Evolutionary conservation across 176 grass and related monocot genomes (phyloP).

Genomic region (Bolboschoenus planiculmis): DNA sequence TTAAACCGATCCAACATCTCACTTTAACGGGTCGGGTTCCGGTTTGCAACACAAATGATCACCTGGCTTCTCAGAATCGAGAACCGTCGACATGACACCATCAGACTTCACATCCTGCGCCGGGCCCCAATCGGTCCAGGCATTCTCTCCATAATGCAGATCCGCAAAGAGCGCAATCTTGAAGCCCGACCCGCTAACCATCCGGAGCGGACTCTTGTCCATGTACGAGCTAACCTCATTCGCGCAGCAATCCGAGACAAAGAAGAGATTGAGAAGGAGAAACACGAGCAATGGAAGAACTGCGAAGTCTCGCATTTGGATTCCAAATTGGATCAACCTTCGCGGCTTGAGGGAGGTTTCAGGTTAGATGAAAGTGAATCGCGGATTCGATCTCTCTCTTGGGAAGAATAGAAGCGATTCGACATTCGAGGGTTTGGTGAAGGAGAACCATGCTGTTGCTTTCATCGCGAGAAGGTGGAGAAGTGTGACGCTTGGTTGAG

Average conservation of each 20-base stretch:
- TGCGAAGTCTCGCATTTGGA: background rate
- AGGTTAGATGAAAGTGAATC: background rate
- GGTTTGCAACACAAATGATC: background rate
- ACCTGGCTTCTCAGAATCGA: slow-evolving; percentile 75
- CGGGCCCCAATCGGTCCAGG: slow-evolving; percentile 83
- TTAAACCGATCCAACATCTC: background rate
- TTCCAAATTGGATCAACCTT: background rate
- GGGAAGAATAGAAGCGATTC: background rate
- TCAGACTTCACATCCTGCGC: slow-evolving; percentile 63
- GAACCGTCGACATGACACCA: slow-evolving; percentile 61
- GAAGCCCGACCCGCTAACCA: slow-evolving; percentile 36
- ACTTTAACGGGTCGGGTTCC: background rate
- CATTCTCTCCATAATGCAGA: slow-evolving; percentile 87
- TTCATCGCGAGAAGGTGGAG: background rate
- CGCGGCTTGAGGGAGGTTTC: background rate
- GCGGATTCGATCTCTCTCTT: background rate
- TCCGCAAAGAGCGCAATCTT: slow-evolving; percentile 82
- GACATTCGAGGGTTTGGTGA: background rate
- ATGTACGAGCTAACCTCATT: background rate
- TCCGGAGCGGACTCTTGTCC: slow-evolving; percentile 26
- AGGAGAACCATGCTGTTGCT: background rate
- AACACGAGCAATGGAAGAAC: background rate
- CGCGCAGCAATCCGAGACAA: background rate
- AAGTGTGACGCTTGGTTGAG: background rate
- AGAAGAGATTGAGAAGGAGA: background rate